Base-by-base conservation (phyloP, 805 yeast genomes). In the Maudiozyma barnettii region DNA sequence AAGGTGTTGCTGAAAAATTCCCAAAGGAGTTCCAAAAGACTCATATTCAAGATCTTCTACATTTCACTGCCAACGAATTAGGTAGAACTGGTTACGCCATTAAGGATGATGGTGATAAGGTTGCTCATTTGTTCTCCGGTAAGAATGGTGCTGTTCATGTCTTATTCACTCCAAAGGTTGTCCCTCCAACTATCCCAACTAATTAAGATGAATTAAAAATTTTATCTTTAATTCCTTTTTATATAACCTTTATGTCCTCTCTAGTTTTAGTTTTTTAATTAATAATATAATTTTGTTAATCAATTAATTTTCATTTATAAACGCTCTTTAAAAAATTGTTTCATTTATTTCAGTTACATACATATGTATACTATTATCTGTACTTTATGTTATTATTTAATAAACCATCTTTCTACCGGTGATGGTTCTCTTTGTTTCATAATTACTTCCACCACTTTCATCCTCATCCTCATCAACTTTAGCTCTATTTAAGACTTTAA, bases 401-500 rank as follows among this genome's bases (percentile, higher is more conserved):
- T 60, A 63, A 22, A 63, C 64, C 54, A 64, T 50, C 41, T 63
- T 64, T 49, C 67, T 56, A 45, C 67, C 67, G 8, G 67, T 60
- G 29, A 60, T 53, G 13, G 67, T 64, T 55, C 67, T 62, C 51
- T 66, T 60, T 13, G 60, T 47, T 13, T 44, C 50, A 8, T 41
- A 46, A 6, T 38, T 47, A 39, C 10, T 26, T 12, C 30, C 30
- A 26, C 49, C 49, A 5, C 50, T 48, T 16, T 63, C 89, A 49
- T 79, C 84, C 49, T 84, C 93, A 18, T 80, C 84, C 49, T 79
- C 84, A 59, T 93, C 99, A 23, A 96, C 91, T 69, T 90, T 89
- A 29, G 99, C 99, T 63, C 99, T 78, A 72, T 93, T 93, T 69
- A 93, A 79, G 30, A 93, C 91, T 74, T 93, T 93, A 63, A 90